phyloP scores from a whole-genome alignment of 106 monocot genomes.

The Posidonia australis region DNA sequence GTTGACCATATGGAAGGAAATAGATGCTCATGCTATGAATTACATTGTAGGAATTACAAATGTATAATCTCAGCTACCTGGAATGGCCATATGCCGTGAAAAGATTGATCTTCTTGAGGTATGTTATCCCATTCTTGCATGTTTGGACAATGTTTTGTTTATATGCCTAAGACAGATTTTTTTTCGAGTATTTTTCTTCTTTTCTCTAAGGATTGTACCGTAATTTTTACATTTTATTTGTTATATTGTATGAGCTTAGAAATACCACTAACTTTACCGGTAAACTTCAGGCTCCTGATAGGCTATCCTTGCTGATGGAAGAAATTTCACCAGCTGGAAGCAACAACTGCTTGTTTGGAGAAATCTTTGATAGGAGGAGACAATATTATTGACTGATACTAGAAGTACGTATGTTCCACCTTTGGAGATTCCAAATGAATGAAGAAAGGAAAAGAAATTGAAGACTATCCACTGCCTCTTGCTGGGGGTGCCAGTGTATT shows the following conservation, averaged over 20 bases:
- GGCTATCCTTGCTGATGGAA: constrained; percentile 44
- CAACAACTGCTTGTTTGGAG: constrained; percentile 1
- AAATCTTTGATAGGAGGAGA: not conserved
- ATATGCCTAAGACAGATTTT: too few species aligned
- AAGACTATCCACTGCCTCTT: constrained; percentile 88
- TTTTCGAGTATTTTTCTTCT: too few species aligned
- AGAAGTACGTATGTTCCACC: constrained; percentile 5
- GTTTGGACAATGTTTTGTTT: not conserved
- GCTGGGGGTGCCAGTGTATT: constrained; percentile 78
- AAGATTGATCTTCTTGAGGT: constrained; percentile 84
- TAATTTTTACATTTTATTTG: not conserved
- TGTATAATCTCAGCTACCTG: constrained; percentile 84
- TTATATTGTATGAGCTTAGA: not conserved
- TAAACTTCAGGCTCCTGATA: constrained; percentile 46
- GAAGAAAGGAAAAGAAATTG: constrained; percentile 58
- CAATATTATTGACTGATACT: constrained; percentile 2
- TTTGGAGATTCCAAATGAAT: constrained; percentile 15
- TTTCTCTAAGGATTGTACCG: not conserved
- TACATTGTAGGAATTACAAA: constrained; percentile 59
- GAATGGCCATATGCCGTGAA: constrained; percentile 65
- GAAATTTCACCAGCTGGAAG: constrained; percentile 65
- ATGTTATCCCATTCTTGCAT: not conserved
- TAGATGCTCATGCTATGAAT: too few species aligned
- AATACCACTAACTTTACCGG: not conserved
- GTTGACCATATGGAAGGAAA: too few species aligned